Evolutionary conservation across 148 eudicot species (phyloP), one percentile per base, ranked within the genome.

Genomic region (Rhododendron vialii): DNA sequence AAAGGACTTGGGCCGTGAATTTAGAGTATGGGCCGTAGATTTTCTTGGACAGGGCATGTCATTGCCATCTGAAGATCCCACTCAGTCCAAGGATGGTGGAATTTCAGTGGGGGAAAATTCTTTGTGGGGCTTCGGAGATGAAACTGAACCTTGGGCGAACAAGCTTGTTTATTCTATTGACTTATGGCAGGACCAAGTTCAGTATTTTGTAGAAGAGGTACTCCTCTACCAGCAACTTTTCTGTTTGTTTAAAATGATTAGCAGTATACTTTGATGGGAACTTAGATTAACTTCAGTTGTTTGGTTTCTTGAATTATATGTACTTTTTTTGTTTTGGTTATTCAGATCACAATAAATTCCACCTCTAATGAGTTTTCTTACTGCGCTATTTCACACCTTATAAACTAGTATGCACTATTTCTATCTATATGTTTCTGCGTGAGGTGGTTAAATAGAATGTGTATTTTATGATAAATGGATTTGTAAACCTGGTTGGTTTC

Each of bases 31-130:
- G 92, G 98, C 99, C 26, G 45, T 96, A 74, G 99, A 96, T 95
- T 96, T 96, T 90, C 96, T 96, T 73, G 99, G 99, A 59, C 98
- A 94, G 74, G 99, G 99, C 30, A 92, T 89, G 93, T 96, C 99
- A 30, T 81, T 96, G 89, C 99, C 99, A 57, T 51, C 33, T 82
- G 98, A 95, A 90, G 96, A 96, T 92, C 99, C 98, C 71, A 94
- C 99, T 57, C 86, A 83, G 90, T 82, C 85, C 28, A 85, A 84
- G 82, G 86, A 88, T 78, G 85, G 77, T 7, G 79, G 80, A 82
- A 36, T 28, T 36, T 85, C 85, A 51, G 89, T 80, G 53, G 89
- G 83, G 48, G 84, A 82, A 80, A 84, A 84, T 88, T 48, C 81
- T 55, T 13, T 87, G 20, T 96, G 99, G 99, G 99, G 99, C 81